phyloP scores from a whole-genome alignment of 345 rosid genomes.

The Sapria himalayana region DNA sequence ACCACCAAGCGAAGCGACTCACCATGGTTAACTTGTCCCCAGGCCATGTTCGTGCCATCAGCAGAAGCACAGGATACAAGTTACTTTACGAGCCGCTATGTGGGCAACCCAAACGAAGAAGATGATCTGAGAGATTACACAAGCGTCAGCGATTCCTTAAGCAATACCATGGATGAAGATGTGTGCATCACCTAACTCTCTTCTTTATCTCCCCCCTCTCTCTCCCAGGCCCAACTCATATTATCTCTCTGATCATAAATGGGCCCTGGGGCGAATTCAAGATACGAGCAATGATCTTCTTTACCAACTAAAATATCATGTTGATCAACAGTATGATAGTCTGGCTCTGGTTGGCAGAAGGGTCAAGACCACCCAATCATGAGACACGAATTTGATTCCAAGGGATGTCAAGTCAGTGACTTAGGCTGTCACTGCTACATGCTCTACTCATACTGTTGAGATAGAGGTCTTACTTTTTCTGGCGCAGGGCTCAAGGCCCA shows the following conservation, averaged over 20 bases:
- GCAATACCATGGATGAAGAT: slow-evolving; percentile 60
- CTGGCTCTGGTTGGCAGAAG: no score
- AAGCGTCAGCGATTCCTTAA: slow-evolving; percentile 33
- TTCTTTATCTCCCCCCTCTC: no score
- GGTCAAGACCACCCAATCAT: no score
- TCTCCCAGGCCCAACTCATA: no score
- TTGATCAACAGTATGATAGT: neutral
- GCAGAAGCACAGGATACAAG: slow-evolving; percentile 74
- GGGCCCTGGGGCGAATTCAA: no score
- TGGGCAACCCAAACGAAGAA: slow-evolving; percentile 83
- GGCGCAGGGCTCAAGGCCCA: no score
- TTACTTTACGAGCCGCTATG: slow-evolving; percentile 79
- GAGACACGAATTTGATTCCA: no score
- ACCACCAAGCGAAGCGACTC: slow-evolving; percentile 8
- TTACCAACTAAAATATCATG: neutral
- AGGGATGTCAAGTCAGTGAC: no score
- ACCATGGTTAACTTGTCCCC: slow-evolving; percentile 11
- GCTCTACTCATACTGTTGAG: no score
- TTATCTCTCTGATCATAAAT: no score
- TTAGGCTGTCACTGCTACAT: no score
- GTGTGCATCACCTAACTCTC: slow-evolving; percentile 13
- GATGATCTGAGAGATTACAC: slow-evolving; percentile 58
- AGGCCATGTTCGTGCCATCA: slow-evolving; percentile 92
- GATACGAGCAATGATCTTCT: neutral
- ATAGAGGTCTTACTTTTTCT: no score